Conservation (phyloP, 1,139 yeast species). For the Diutina rugosa region DNA sequence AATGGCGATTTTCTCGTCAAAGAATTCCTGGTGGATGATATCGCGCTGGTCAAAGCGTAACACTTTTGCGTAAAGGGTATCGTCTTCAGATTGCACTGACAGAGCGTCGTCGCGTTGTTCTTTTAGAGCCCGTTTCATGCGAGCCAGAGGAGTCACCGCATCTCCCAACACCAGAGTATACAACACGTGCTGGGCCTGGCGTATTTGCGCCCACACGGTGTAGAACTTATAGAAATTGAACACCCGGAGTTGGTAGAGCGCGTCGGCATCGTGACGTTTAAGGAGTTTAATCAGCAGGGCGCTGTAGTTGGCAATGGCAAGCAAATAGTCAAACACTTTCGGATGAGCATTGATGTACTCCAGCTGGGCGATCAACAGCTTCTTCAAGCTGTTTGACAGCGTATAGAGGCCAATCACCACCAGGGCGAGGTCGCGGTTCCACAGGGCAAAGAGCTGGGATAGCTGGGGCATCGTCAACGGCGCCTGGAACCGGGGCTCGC, state of each 20-base stretch:
- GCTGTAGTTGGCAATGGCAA: slow-evolving; percentile 33
- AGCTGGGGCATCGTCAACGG: slow-evolving; percentile 26
- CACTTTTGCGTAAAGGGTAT: slow-evolving; percentile 24
- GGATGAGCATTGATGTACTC: slow-evolving; percentile 18
- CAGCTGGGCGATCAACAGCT: slow-evolving; percentile 21
- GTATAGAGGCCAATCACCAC: slow-evolving; percentile 21
- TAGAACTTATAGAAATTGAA: slow-evolving; percentile 30
- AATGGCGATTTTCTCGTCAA: slow-evolving; percentile 20
- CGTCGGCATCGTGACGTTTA: slow-evolving; percentile 24
- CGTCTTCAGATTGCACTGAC: slow-evolving; percentile 14
- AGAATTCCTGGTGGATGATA: slow-evolving; percentile 21
- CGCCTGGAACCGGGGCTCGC: slow-evolving; percentile 31
- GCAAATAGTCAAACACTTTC: slow-evolving; percentile 23
- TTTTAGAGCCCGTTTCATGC: not conserved
- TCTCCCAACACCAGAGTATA: slow-evolving; percentile 12
- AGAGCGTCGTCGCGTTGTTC: not conserved
- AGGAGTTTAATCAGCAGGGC: slow-evolving; percentile 25
- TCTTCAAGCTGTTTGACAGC: slow-evolving; percentile 26
- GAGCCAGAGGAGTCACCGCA: not conserved
- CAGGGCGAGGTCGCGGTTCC: slow-evolving; percentile 27
- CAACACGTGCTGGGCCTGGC: slow-evolving; percentile 19
- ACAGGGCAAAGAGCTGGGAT: slow-evolving; percentile 18
- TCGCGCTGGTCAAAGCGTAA: slow-evolving; percentile 28
- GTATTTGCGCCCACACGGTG: slow-evolving; percentile 20
- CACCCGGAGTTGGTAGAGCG: slow-evolving; percentile 24